Evolutionary conservation across 1,284 basidiomycete genomes (phyloP), one percentile per base, ranked within the genome.

Genomic region (Nidula niveotomentosa): DNA sequence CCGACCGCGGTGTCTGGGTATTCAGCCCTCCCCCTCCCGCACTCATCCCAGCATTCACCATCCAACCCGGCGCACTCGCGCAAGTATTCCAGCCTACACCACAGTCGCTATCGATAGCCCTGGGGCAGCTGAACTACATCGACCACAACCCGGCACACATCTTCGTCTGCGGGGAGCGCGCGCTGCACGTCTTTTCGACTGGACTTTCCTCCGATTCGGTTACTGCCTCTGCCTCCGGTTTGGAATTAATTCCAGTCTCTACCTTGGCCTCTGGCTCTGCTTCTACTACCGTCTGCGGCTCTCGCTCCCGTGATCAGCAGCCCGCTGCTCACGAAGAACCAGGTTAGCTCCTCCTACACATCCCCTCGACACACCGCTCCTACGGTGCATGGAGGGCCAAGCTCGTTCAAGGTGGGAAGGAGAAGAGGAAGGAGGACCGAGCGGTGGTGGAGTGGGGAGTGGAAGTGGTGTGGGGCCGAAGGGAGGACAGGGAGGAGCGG

Each of bases 141-240:
- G 90, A 91, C 58, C 66, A 91, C 52, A 83, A 79, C 51, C 68
- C 72, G 36, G 70, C 71, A 9, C 80, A 88, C 63, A 80, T 83
- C 0, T 83, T 91, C 59, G 69, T 91, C 12, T 89, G 86, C 57
- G 80, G 79, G 12, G 61, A 63, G 5, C 57, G 65, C n/a, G 65
- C 71, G 6, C 60, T 90, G 37, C 76, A 84, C 9, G 72, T 86
- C 10, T 87, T 85, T 41, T 30, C 30, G 30, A 30, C 30, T 30
- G 30, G 30, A 5, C 30, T 30, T 30, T 5, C 30, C 30, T 30
- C 30, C 4, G 5, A 30, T 30, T 30, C 30, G 4, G 30, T 30
- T 30, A 5, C 30, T 5, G 2, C 30, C 30, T 30, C 30, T 30
- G 30, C 30, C 6, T 30, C 30, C 30, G 5, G 30, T 30, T 3